Evolutionary conservation across 805 yeast species (phyloP).

Genomic region (Saccharomyces eubayanus): DNA sequence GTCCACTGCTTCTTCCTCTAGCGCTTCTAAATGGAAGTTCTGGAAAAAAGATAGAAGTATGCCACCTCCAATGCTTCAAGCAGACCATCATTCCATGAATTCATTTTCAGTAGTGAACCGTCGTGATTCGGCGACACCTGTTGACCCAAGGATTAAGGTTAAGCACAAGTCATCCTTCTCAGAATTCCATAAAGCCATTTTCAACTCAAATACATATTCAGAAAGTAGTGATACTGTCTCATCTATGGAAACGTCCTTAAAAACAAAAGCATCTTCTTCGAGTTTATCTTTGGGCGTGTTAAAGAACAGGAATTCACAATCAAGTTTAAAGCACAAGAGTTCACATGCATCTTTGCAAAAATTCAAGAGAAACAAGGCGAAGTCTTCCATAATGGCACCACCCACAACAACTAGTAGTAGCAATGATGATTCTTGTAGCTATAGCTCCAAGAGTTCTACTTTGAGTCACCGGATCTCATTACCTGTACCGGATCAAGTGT

Average conservation of each 20-base stretch:
- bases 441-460: conserved; percentile 6
- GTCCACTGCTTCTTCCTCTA: conserved; percentile 8
- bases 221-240: neutral
- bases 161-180: conserved; percentile 14
- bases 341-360: conserved; percentile 30
- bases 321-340: conserved; percentile 25
- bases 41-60: conserved; percentile 24
- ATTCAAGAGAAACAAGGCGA: conserved; percentile 20
- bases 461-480: conserved; percentile 38
- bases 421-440: conserved; percentile 9
- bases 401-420: conserved; percentile 10
- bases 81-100: neutral
- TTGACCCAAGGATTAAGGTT: conserved; percentile 9
- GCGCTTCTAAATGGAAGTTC: conserved; percentile 27
- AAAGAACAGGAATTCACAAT: conserved; percentile 17
- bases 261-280: conserved; percentile 18
- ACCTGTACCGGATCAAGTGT: conserved; percentile 49
- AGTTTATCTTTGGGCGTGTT: conserved; percentile 16
- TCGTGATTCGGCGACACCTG: neutral
- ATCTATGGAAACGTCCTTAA: conserved; percentile 3
- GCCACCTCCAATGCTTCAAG: conserved; percentile 2
- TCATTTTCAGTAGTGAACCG: neutral
- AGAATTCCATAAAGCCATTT: conserved; percentile 20
- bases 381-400: conserved; percentile 3
- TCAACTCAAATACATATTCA: neutral